phyloP scores from a whole-genome alignment of 352 stramenopile species.

The Phytophthora foliorum region DNA sequence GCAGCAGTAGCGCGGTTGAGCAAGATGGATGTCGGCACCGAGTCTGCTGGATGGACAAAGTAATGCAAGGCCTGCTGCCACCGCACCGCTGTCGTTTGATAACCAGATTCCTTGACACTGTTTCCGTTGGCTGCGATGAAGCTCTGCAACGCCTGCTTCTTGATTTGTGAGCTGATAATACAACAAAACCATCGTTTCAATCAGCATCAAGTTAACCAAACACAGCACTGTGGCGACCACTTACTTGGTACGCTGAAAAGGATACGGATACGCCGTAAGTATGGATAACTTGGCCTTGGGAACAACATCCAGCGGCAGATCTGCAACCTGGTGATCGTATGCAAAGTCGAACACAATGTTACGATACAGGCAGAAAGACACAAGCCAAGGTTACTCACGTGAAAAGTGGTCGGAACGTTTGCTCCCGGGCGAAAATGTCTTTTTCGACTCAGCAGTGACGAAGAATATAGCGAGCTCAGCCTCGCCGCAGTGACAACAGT shows the following conservation, averaged over 20 bases:
- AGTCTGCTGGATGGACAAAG: slow-evolving; percentile 67
- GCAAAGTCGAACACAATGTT: not conserved
- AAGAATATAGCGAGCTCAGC: slow-evolving; percentile 54
- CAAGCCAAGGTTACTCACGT: slow-evolving; percentile 20
- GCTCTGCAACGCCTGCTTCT: slow-evolving; percentile 43
- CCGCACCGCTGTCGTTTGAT: slow-evolving; percentile 42
- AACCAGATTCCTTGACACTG: slow-evolving; percentile 1
- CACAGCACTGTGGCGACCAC: slow-evolving; percentile 5
- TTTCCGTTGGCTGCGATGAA: slow-evolving; percentile 29
- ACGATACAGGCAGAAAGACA: not conserved
- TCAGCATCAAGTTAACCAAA: slow-evolving; percentile 3
- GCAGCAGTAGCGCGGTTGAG: slow-evolving; percentile 45
- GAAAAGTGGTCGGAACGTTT: slow-evolving; percentile 37
- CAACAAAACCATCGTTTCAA: not conserved
- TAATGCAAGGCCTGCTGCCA: slow-evolving; percentile 78
- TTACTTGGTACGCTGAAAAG: slow-evolving; percentile 71
- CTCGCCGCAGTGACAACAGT: slow-evolving; percentile 10
- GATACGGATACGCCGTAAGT: slow-evolving; percentile 69
- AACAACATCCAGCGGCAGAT: slow-evolving; percentile 65
- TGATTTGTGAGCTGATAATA: slow-evolving; percentile 40
- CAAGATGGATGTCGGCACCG: slow-evolving; percentile 61
- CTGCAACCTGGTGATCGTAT: slow-evolving; percentile 42
- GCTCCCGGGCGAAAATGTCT: slow-evolving; percentile 16
- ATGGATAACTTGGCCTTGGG: slow-evolving; percentile 71
- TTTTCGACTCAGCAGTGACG: slow-evolving; percentile 29